Evolutionary conservation across 805 yeast species (phyloP).

Genomic region (Candida koratica): DNA sequence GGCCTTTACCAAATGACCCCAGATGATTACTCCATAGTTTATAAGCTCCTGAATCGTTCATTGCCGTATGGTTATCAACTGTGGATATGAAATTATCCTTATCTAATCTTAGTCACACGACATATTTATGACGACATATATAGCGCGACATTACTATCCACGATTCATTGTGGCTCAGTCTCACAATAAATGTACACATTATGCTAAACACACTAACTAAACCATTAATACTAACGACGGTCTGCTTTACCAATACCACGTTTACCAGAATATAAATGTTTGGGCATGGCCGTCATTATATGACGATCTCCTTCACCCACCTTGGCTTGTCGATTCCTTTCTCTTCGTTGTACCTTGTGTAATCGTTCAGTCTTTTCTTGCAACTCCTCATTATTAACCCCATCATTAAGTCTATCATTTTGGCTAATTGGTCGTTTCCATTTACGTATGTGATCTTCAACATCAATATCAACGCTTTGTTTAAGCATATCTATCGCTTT

Average conservation of each 20-base stretch:
- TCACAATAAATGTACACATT: not conserved
- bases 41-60: too few relatives aligned
- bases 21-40: too few relatives aligned
- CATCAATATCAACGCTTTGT: slow-evolving; percentile 44
- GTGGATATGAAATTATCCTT: slow-evolving; percentile 10
- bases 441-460: slow-evolving; percentile 39
- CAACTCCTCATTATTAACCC: slow-evolving; percentile 75
- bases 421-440: slow-evolving; percentile 52
- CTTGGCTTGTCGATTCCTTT: slow-evolving; percentile 86
- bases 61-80: too few relatives aligned
- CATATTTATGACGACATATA: too few relatives aligned
- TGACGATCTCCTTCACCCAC: slow-evolving; percentile 97
- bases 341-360: slow-evolving; percentile 87
- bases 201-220: slow-evolving; percentile 3
- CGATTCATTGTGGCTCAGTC: too few relatives aligned
- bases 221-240: slow-evolving; percentile 12
- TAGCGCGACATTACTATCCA: too few relatives aligned
- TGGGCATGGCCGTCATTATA: slow-evolving; percentile 77
- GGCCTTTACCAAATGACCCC: too few relatives aligned
- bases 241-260: slow-evolving; percentile 58
- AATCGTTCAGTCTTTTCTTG: slow-evolving; percentile 83
- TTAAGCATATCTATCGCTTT: slow-evolving; percentile 65
- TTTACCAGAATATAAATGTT: slow-evolving; percentile 94
- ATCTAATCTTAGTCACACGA: slow-evolving; percentile 10
- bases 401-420: slow-evolving; percentile 79